Conservation (phyloP, 331 rosid species). For the Cydonia oblonga region DNA sequence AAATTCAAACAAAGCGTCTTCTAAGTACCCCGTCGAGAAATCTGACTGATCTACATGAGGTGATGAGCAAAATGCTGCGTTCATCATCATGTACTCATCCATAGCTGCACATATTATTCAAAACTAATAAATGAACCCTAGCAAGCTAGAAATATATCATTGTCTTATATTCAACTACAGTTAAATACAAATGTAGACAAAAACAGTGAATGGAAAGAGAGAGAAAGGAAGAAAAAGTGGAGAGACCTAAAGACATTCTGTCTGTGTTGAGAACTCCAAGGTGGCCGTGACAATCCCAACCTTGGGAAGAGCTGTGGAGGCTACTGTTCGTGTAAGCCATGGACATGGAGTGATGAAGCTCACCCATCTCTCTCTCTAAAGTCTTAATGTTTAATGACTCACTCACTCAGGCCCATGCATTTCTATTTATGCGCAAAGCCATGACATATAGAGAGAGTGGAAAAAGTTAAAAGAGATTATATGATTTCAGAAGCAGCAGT, state of each 20-base stretch:
- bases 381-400: not conserved
- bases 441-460: not conserved
- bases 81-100: constrained; percentile 25
- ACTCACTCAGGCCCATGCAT: not conserved
- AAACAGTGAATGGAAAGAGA: constrained; percentile 3
- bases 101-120: constrained; percentile 23
- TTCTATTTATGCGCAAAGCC: constrained; percentile 36
- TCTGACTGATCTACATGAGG: constrained; percentile 27
- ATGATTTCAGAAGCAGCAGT: constrained; percentile 12
- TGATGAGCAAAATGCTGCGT: constrained; percentile 21
- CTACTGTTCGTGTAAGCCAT: constrained; percentile 37
- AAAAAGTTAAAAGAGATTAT: constrained; percentile 11
- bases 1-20: constrained; percentile 76
- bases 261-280: constrained; percentile 62
- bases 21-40: constrained; percentile 79
- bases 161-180: not conserved
- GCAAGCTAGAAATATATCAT: not conserved
- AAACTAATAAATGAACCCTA: not conserved
- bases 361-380: constrained; percentile 24
- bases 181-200: not conserved
- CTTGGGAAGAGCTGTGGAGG: constrained; percentile 47
- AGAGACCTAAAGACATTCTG: constrained; percentile 50
- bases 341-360: constrained; percentile 55
- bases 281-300: constrained; percentile 38
- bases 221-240: constrained; percentile 13